Evolutionary conservation across 495 filamentous ascomycete genomes (phyloP).

Genomic region (Hypoxylon fragiforme): DNA sequence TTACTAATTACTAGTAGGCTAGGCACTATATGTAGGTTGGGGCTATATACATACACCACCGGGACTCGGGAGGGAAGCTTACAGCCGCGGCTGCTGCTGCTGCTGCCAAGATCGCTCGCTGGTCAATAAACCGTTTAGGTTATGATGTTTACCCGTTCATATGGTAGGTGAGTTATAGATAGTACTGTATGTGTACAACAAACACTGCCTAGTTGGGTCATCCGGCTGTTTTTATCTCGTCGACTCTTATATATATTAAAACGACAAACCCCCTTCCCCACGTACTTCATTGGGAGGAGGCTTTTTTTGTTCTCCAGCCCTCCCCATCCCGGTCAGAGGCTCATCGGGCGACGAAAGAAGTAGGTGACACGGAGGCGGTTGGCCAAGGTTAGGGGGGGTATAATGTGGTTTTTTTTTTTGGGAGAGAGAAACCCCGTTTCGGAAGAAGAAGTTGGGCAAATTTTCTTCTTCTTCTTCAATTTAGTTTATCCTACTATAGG

Average conservation of each 20-base stretch:
- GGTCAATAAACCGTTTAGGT: too few species aligned
- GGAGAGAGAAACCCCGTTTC: neutral
- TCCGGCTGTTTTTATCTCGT: neutral
- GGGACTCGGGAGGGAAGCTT: too few species aligned
- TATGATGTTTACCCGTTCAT: too few species aligned
- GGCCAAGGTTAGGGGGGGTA: conserved; percentile 1
- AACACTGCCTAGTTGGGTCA: neutral
- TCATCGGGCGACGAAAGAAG: conserved; percentile 14
- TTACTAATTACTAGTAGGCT: too few species aligned
- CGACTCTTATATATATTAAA: neutral
- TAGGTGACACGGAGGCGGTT: conserved; percentile 25
- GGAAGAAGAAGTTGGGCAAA: too few species aligned
- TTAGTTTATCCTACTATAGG: too few species aligned
- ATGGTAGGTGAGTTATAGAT: too few species aligned
- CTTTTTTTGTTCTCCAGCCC: neutral
- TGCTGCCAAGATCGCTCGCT: too few species aligned
- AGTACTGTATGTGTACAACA: neutral
- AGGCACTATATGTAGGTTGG: too few species aligned
- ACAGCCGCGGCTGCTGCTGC: too few species aligned
- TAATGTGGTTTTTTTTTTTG: neutral
- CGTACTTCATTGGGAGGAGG: neutral
- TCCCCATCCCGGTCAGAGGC: conserved; percentile 11
- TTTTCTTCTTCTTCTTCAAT: too few species aligned
- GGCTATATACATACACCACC: too few species aligned
- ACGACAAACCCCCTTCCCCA: neutral